Evolutionary conservation across 1,284 basidiomycete genomes (phyloP).

Genomic region (Ustilago curta): DNA sequence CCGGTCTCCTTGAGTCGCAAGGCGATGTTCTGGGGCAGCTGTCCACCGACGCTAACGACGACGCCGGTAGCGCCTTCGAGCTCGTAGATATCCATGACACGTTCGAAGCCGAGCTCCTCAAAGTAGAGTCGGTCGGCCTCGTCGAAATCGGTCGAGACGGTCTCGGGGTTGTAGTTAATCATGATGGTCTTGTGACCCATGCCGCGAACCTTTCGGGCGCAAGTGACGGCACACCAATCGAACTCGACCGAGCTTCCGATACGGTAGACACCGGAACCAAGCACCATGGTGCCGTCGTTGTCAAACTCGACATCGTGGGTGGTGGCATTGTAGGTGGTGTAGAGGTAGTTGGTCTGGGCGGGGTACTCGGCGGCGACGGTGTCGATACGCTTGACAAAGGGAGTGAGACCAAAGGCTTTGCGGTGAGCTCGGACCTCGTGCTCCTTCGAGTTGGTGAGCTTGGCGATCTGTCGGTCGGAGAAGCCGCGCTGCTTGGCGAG

Average conservation of each 20-base stretch:
- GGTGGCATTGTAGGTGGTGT: slow-evolving; percentile 98
- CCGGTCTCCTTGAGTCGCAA: slow-evolving; percentile 89
- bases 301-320: slow-evolving; percentile 96
- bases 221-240: slow-evolving; percentile 99
- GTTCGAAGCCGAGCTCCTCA: slow-evolving; percentile 96
- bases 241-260: slow-evolving; percentile 99
- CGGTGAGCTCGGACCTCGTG: slow-evolving; percentile 83
- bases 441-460: slow-evolving; percentile 77
- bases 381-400: slow-evolving; percentile 99
- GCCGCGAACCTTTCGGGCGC: slow-evolving; percentile 87
- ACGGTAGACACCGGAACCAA: slow-evolving; percentile 98
- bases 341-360: slow-evolving; percentile 98
- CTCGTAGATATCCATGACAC: slow-evolving; percentile 99
- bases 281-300: slow-evolving; percentile 97
- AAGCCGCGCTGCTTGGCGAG: slow-evolving; percentile 75
- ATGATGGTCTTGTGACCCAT: slow-evolving; percentile 97
- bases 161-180: slow-evolving; percentile 99
- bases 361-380: slow-evolving; percentile 99
- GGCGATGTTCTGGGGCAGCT: slow-evolving; percentile 89
- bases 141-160: slow-evolving; percentile 98
- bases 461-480: slow-evolving; percentile 90
- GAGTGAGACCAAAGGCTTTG: slow-evolving; percentile 87
- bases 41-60: slow-evolving; percentile 95
- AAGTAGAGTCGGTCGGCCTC: slow-evolving; percentile 99
- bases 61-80: slow-evolving; percentile 91